Conservation (phyloP, 768 basidiomycete species). For the Calvatia gigantea region DNA sequence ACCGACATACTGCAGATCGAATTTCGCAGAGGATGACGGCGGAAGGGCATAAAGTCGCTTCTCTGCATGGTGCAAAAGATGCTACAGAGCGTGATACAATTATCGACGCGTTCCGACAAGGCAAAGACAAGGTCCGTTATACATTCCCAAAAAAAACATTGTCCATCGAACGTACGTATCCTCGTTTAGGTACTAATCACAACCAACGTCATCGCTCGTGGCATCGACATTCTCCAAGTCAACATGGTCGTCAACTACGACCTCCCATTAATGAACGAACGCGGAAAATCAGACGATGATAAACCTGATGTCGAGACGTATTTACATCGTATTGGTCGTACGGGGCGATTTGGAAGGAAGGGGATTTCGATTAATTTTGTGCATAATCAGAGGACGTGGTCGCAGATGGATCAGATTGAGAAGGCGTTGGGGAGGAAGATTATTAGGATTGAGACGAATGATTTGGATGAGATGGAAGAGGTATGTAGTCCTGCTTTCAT, state of each 20-base stretch:
- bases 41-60: slow-evolving; percentile 95
- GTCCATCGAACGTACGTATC: background rate
- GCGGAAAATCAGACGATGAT: slow-evolving; percentile 47
- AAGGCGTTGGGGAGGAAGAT: slow-evolving; percentile 74
- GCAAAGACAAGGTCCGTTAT: slow-evolving; percentile 78
- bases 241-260: slow-evolving; percentile 99
- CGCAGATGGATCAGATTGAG: slow-evolving; percentile 90
- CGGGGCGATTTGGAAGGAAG: slow-evolving; percentile 95
- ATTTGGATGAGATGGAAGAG: slow-evolving; percentile 93
- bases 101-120: slow-evolving; percentile 94
- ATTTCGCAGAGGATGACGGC: slow-evolving; percentile 87
- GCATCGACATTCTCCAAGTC: slow-evolving; percentile 97
- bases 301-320: slow-evolving; percentile 94
- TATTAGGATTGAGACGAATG: slow-evolving; percentile 81
- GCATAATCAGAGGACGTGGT: slow-evolving; percentile 83
- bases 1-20: slow-evolving; percentile 88
- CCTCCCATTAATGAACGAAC: slow-evolving; percentile 81
- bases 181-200: slow-evolving; percentile 82
- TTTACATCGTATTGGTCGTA: slow-evolving; percentile 96
- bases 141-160: background rate
- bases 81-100: slow-evolving; percentile 84
- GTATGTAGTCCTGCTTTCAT: slow-evolving; percentile 37
- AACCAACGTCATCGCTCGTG: slow-evolving; percentile 97
- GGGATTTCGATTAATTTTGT: slow-evolving; percentile 98
- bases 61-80: slow-evolving; percentile 93